Evolutionary conservation across 140 eudicot species (phyloP), one percentile per base, ranked within the genome.

Genomic region (Ambrosia hybrid): DNA sequence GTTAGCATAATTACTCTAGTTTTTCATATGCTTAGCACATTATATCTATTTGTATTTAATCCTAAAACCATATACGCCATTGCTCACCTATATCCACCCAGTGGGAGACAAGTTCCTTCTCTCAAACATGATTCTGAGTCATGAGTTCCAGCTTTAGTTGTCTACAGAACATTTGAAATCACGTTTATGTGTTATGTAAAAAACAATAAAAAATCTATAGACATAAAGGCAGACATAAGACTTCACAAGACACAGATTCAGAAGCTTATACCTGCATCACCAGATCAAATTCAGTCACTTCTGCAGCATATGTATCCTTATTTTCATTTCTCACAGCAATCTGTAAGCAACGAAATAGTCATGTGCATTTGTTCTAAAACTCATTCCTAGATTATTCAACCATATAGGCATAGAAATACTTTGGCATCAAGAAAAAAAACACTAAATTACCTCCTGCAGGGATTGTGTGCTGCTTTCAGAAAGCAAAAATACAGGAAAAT

Each of bases 41-140:
- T 30, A 30, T 1, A 30, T 30, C 34, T 30, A 30, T 30, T 30
- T 30, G 34, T 30, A 30, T 30, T 30, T 30, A 2, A 30, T 30
- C 34, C 34, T 30, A 30, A 30, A 1, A 30, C 34, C 2, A 8
- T 11, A 41, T 6, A 65, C 26, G 51, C 11, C 56, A 67, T 74
- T 64, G 67, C 85, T 82, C 84, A 95, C 99, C 99, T 95, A 88
- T 88, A 95, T 73, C 99, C 99, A 73, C 99, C 99, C 80, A 95
- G 66, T 16, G 99, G 99, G 37, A 95, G 97, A 80, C 97, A 95
- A 45, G 87, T 85, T 58, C 76, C 80, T 77, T 89, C 97, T 77
- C 73, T 82, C 77, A 95, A 71, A 82, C 99, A 95, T 76, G 97
- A 85, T 73, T 91, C 96, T 48, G 99, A 88, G 79, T 95, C 85